Percentiles rank a stretch among this genome's conserved stretches.
phyloP scores from a whole-genome alignment of 2,329 filamentous ascomycete species.

The Penicillium sp. region DNA sequence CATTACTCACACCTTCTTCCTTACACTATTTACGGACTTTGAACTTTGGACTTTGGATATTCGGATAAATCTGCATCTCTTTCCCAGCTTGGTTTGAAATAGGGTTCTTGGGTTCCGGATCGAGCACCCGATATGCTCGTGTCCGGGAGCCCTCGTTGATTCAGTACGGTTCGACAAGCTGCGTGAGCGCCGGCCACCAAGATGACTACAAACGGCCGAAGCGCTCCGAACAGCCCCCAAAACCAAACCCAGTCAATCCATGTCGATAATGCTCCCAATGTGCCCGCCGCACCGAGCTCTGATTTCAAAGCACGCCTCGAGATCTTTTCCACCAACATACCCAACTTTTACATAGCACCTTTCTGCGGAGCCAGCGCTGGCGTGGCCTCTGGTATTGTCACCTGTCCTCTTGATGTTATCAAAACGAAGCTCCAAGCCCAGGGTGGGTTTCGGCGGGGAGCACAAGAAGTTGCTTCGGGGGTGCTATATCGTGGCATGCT shows the following conservation, averaged over 20 bases:
- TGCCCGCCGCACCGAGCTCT: constrained; percentile 30
- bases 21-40: not conserved
- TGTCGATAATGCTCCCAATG: constrained; percentile 25
- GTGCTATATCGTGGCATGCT: constrained; percentile 78
- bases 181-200: constrained; percentile 39
- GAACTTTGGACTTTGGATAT: not conserved
- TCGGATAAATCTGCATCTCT: not conserved
- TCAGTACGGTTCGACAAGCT: constrained; percentile 40
- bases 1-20: not conserved
- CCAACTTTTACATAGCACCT: constrained; percentile 68
- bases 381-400: constrained; percentile 89
- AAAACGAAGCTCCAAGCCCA: constrained; percentile 98
- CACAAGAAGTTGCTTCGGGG: constrained; percentile 45
- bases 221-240: constrained; percentile 34
- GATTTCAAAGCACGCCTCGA: constrained; percentile 40
- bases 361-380: constrained; percentile 85
- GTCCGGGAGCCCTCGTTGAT: constrained; percentile 45
- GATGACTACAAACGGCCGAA: constrained; percentile 49
- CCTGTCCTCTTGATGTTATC: constrained; percentile 96
- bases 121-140: constrained; percentile 43
- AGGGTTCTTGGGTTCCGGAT: constrained; percentile 39
- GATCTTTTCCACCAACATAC: constrained; percentile 49
- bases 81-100: constrained; percentile 16
- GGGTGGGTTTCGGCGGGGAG: constrained; percentile 67
- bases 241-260: constrained; percentile 29